Percentiles rank a stretch among this genome's conserved stretches.
Conservation (phyloP, 1,284 basidiomycete species). For the Somion occarium region DNA sequence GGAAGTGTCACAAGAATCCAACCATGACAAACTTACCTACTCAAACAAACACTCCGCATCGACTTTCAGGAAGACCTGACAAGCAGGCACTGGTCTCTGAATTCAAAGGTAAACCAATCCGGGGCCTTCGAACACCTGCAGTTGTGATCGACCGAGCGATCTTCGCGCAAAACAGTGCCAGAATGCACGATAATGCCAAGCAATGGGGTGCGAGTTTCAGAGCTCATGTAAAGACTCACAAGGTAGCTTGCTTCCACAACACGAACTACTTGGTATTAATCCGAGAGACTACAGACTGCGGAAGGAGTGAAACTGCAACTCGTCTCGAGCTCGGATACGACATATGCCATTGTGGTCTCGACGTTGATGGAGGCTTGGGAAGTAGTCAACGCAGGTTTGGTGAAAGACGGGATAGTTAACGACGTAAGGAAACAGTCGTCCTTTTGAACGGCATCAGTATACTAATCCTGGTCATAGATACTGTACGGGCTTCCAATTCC, state of each 20-base stretch:
- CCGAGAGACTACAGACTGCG: conserved; percentile 44
- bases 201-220: conserved; percentile 69
- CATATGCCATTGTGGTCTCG: conserved; percentile 67
- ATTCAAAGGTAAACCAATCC: conserved; percentile 58
- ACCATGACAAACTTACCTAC: neutral
- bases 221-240: conserved; percentile 84
- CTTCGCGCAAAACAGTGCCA: conserved; percentile 69
- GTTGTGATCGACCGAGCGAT: conserved; percentile 69
- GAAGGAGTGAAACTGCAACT: conserved; percentile 74
- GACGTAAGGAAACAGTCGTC: conserved; percentile 47
- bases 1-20: neutral
- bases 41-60: conserved; percentile 49
- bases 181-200: conserved; percentile 62
- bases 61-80: conserved; percentile 37
- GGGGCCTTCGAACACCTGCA: conserved; percentile 70
- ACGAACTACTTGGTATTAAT: neutral
- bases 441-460: neutral
- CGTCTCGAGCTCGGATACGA: conserved; percentile 45
- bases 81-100: conserved; percentile 54
- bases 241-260: conserved; percentile 35
- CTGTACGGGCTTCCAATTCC: conserved; percentile 75
- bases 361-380: conserved; percentile 78
- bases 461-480: conserved; percentile 46
- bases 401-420: conserved; percentile 69
- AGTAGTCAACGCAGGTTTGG: conserved; percentile 64